phyloP scores from a whole-genome alignment of 2,329 filamentous ascomycete genomes.

The Thielaviopsis musarum region DNA sequence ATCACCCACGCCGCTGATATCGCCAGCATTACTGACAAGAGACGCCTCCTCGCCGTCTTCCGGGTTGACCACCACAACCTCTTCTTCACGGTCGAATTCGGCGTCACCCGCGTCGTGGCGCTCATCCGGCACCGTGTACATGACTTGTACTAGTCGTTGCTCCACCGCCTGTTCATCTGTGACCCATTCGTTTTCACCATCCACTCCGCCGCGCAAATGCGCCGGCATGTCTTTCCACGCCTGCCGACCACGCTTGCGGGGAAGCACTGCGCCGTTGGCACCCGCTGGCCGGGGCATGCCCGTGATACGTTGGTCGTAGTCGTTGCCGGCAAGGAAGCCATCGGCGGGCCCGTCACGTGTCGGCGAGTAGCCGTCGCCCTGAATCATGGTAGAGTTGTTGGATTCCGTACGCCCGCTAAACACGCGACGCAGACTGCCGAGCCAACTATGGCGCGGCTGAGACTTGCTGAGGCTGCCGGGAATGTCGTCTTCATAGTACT shows the following conservation, averaged over 20 bases:
- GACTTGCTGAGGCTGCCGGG: slow-evolving; percentile 40
- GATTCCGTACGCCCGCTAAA: slow-evolving; percentile 29
- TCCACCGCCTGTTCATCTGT: slow-evolving; percentile 52
- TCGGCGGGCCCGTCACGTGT: slow-evolving; percentile 20
- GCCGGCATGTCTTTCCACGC: slow-evolving; percentile 30
- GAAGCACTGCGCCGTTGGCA: slow-evolving; percentile 25
- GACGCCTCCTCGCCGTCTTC: slow-evolving; percentile 6
- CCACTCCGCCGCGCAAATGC: slow-evolving; percentile 13
- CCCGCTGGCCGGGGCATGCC: slow-evolving; percentile 20
- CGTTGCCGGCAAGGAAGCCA: slow-evolving; percentile 16
- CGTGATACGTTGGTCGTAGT: slow-evolving; percentile 27
- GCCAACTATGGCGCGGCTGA: slow-evolving; percentile 43
- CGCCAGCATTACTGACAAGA: slow-evolving; percentile 9
- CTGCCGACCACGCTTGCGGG: slow-evolving; percentile 36
- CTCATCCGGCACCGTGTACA: slow-evolving; percentile 87
- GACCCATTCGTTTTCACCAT: slow-evolving; percentile 53
- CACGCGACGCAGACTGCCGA: slow-evolving; percentile 50
- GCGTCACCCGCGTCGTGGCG: slow-evolving; percentile 79
- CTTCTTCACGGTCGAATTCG: slow-evolving; percentile 26
- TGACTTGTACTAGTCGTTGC: slow-evolving; percentile 57
- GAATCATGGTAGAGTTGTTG: slow-evolving; percentile 14
- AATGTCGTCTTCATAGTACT: slow-evolving; percentile 20
- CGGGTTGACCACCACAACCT: slow-evolving; percentile 9
- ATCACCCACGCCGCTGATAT: slow-evolving; percentile 1
- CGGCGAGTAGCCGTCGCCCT: slow-evolving; percentile 16